phyloP scores from a whole-genome alignment of 352 stramenopile species.

The Saprolegnia parasitica region DNA sequence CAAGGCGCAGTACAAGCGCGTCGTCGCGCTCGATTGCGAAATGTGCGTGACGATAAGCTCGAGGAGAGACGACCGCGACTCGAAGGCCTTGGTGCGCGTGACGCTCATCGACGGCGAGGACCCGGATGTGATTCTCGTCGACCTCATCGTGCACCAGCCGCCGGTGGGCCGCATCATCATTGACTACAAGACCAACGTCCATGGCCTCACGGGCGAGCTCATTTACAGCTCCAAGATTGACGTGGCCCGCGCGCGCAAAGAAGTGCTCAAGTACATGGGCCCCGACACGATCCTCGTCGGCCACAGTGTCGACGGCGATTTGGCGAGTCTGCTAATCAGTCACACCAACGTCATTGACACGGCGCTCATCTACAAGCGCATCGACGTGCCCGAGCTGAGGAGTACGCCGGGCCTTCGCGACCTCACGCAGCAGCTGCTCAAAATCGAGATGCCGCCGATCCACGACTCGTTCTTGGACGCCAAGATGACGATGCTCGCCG shows the following conservation, averaged over 20 bases:
- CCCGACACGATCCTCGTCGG: constrained; percentile 79
- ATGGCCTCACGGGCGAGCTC: constrained; percentile 67
- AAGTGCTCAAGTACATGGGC: constrained; percentile 80
- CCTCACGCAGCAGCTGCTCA: constrained; percentile 72
- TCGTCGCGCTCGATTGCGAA: constrained; percentile 80
- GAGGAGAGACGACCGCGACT: constrained; percentile 25
- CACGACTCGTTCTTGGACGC: constrained; percentile 85
- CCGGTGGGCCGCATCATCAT: constrained; percentile 54
- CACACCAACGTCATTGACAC: constrained; percentile 81
- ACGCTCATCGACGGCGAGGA: constrained; percentile 77
- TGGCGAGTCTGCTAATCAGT: constrained; percentile 66
- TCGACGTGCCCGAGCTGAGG: constrained; percentile 35
- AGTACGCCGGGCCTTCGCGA: constrained; percentile 63
- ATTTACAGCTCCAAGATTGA: constrained; percentile 72
- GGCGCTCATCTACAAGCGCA: constrained; percentile 70
- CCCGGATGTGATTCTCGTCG: constrained; percentile 63
- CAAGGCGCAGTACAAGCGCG: constrained; percentile 46
- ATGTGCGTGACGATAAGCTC: constrained; percentile 64
- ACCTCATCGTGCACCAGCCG: constrained; percentile 81
- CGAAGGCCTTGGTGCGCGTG: constrained; percentile 63
- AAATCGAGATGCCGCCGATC: constrained; percentile 78
- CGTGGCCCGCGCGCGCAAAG: constrained; percentile 68
- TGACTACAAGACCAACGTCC: constrained; percentile 79
- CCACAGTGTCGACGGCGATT: constrained; percentile 73
- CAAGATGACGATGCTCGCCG: constrained; percentile 79